These are phyloP conservation scores for Trichoderma lentiforme DNA, from an alignment of 2,329 filamentous ascomycete genomes.

Conservation along the genomic window DNA sequence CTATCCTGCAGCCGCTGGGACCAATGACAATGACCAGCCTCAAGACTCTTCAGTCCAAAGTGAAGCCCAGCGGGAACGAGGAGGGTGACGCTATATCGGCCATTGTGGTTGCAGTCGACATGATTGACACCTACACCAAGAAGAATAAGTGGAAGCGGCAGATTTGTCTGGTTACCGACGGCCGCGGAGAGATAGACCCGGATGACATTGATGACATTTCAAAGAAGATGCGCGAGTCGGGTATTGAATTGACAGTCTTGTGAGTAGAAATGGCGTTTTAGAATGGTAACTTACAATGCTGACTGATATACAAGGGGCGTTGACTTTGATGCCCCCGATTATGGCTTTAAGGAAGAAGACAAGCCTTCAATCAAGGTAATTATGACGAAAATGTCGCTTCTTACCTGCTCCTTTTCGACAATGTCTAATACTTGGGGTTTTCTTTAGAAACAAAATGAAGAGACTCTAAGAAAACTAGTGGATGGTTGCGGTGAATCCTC, in stretches of 20 bases:
- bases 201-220: constrained; percentile 69
- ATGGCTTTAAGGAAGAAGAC: constrained; percentile 86
- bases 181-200: constrained; percentile 65
- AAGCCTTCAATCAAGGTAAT: constrained; percentile 70
- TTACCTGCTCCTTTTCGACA: too few species aligned
- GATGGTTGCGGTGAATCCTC: constrained; percentile 62
- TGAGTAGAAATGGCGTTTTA: constrained; percentile 42
- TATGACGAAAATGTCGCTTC: neutral
- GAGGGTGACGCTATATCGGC: constrained; percentile 84
- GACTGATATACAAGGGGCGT: constrained; percentile 60
- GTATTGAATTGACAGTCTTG: constrained; percentile 77
- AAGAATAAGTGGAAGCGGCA: constrained; percentile 77
- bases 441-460: constrained; percentile 62
- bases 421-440: neutral
- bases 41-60: constrained; percentile 56
- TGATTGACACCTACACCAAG: constrained; percentile 78
- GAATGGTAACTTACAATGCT: neutral
- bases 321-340: constrained; percentile 90
- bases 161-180: constrained; percentile 85
- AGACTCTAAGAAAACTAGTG: constrained; percentile 59
- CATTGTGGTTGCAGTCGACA: constrained; percentile 77
- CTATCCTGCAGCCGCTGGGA: constrained; percentile 67
- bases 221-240: constrained; percentile 68
- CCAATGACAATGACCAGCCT: constrained; percentile 65
- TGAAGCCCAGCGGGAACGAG: constrained; percentile 66